These are phyloP conservation scores for Teratosphaeriaceae sp. DNA, from an alignment of 2,329 filamentous ascomycete species.

Conservation along the genomic window DNA sequence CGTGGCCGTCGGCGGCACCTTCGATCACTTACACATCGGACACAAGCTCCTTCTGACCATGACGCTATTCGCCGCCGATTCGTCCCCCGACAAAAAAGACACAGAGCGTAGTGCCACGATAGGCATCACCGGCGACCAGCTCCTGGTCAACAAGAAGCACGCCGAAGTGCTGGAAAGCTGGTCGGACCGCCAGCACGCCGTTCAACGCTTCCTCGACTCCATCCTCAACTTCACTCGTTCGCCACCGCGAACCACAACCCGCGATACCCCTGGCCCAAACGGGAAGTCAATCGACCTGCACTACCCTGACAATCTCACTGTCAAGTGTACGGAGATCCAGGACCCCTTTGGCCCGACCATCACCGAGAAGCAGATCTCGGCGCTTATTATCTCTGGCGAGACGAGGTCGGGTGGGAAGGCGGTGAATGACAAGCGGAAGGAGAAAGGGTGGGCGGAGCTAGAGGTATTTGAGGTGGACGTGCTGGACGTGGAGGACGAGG, in stretches of 20 bases:
- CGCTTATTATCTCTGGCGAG: conserved; percentile 80
- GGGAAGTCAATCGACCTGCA: conserved; percentile 49
- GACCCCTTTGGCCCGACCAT: conserved; percentile 90
- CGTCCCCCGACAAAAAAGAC: conserved; percentile 29
- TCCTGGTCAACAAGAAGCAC: conserved; percentile 85
- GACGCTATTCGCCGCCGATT: conserved; percentile 62
- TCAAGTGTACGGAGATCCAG: conserved; percentile 78
- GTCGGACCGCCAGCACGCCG: conserved; percentile 62
- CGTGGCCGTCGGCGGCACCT: conserved; percentile 85
- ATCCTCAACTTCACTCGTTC: conserved; percentile 50
- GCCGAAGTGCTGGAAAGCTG: conserved; percentile 75
- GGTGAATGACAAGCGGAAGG: conserved; percentile 74
- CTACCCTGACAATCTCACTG: conserved; percentile 56
- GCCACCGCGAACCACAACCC: conserved; percentile 30
- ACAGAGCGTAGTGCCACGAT: conserved; percentile 58
- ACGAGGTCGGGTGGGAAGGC: conserved; percentile 75
- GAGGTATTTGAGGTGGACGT: conserved; percentile 87
- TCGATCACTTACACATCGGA: conserved; percentile 90
- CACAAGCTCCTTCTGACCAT: conserved; percentile 97
- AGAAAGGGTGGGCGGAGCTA: conserved; percentile 68
- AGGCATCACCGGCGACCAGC: conserved; percentile 80
- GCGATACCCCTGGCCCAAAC: conserved; percentile 40
- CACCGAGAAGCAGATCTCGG: conserved; percentile 68
- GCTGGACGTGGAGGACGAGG: conserved; percentile 56
- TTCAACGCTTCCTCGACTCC: conserved; percentile 62